Conservation (phyloP, 495 filamentous ascomycete genomes). For the Neurospora sp. region DNA sequence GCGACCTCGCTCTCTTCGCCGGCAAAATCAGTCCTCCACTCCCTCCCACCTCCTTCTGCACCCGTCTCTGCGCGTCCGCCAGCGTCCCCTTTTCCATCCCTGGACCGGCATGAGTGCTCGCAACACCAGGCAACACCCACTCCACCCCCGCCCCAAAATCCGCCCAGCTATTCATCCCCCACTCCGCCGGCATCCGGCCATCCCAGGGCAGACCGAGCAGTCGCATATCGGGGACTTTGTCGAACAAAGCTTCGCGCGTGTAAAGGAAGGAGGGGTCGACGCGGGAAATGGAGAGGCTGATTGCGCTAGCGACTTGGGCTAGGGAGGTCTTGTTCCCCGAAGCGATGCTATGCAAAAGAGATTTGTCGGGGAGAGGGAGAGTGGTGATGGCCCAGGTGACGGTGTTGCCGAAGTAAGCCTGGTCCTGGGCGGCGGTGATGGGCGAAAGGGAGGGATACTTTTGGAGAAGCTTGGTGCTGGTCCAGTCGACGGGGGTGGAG, state of each 20-base stretch:
- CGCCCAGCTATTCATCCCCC: not conserved
- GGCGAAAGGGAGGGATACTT: not conserved
- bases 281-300: not conserved
- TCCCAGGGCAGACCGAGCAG: not conserved
- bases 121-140: not conserved
- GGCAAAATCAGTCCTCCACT: not conserved
- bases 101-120: not conserved
- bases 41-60: not conserved
- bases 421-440: not conserved
- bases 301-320: not conserved
- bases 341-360: not conserved
- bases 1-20: not conserved
- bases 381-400: not conserved
- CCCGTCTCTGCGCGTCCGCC: not conserved
- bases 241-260: not conserved
- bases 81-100: not conserved
- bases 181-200: not conserved
- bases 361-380: not conserved
- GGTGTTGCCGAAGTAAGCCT: constrained; percentile 1
- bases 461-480: not conserved
- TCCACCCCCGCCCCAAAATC: not conserved
- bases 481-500: not conserved
- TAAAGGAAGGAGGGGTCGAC: not conserved
- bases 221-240: not conserved
- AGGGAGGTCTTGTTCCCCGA: not conserved